These are phyloP conservation scores for Drosera spatulata DNA, from an alignment of 179 eudicot species.

Conservation along the genomic window DNA sequence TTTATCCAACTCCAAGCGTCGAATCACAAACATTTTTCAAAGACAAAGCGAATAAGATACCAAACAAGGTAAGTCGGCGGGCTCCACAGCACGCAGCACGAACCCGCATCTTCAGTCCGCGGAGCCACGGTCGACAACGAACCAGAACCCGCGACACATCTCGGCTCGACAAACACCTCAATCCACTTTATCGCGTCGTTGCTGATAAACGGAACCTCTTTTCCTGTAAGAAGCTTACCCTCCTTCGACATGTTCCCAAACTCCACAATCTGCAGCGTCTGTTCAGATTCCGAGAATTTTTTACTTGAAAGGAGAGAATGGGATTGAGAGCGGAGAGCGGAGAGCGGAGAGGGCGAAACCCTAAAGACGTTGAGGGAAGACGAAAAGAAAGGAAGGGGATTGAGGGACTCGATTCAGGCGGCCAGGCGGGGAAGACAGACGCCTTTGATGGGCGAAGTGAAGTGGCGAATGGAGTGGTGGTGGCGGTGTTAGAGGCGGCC, in stretches of 20 bases:
- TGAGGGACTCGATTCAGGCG: too few species aligned
- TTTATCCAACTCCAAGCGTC: neutral
- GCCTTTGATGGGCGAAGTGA: too few species aligned
- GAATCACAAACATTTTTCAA: neutral
- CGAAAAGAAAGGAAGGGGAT: too few species aligned
- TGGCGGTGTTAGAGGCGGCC: too few species aligned
- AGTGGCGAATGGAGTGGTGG: too few species aligned
- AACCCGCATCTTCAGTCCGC: conserved; percentile 37
- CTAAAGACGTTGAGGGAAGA: too few species aligned
- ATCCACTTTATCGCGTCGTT: conserved; percentile 66
- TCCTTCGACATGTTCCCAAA: conserved; percentile 8
- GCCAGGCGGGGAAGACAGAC: too few species aligned
- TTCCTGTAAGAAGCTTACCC: conserved; percentile 37
- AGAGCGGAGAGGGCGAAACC: too few species aligned
- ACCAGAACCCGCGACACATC: conserved; percentile 8
- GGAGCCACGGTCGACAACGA: conserved; percentile 16
- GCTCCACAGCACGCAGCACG: conserved; percentile 48
- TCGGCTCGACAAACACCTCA: conserved; percentile 45
- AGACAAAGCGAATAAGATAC: conserved; percentile 18
- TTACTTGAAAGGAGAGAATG: too few species aligned
- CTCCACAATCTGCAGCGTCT: too few species aligned
- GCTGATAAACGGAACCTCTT: conserved; percentile 66
- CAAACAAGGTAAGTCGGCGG: conserved; percentile 71
- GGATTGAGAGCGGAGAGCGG: too few species aligned
- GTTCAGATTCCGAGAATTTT: too few species aligned